Base-by-base conservation (phyloP, 2,329 filamentous ascomycete genomes). In the Pyricularia sp. region DNA sequence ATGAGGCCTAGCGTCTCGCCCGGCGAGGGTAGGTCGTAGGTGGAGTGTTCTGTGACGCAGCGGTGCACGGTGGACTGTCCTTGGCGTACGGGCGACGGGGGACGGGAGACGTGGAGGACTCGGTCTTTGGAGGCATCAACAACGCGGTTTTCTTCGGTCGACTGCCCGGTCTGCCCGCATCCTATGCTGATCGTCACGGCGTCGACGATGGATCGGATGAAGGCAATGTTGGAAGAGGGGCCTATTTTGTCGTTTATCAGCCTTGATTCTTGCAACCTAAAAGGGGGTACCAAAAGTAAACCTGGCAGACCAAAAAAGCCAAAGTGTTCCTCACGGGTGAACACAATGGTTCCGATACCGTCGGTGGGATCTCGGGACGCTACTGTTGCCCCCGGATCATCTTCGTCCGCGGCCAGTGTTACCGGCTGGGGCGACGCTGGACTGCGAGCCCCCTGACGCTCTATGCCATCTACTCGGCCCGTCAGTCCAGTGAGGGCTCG, bases 201-300 rank as follows among this genome's bases (percentile, higher is more conserved):
- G 5, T 66, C 42, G 25, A 68, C 66, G 28, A 74, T 74, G 61
- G 71, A 70, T 0, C 73, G 72, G n/a, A 70, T 67, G n/a, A 75
- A 74, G 9, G 73, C 73, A 17, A 74, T 75, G 33, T 75, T 75
- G 20, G 73, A 74, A 9, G 72, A 73, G 0, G 73, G 73, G 2
- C 72, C 72, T 73, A 14, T 61, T 61, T 26, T 10, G 58, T 61
- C 10, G 2, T 28, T 23, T 59, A 6, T 61, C 23, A 28, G 58
- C 9, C n/a, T 61, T 26, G 23, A 25, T 6, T 61, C 58, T 2
- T 61, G n/a, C 2, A 61, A 14, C 58, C 28, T 61, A 10, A 5
- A 61, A 61, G 25, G 23, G 25, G 10, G 23, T 6, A 61, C 2
- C n/a, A 26, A 25, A 11, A 12, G 55, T 59, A 59, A 59, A 26